Percentiles rank a stretch among this genome's conserved stretches.
Conservation (phyloP, 331 rosid genomes). For the Malus hybrid region DNA sequence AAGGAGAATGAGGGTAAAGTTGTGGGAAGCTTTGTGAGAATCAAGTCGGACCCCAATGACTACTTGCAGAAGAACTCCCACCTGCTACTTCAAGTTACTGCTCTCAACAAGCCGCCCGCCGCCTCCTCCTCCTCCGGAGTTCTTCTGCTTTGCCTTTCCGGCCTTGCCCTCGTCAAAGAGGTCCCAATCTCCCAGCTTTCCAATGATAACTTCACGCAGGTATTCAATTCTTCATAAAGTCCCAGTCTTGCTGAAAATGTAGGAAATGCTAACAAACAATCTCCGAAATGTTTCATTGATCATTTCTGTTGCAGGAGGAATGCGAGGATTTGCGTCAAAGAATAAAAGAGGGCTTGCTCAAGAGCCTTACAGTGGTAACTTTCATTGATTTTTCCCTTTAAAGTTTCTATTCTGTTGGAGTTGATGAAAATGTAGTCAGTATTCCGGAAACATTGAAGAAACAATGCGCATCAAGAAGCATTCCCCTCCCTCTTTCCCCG, state of each 20-base stretch:
- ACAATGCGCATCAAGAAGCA: neutral
- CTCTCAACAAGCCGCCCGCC: conserved; percentile 25
- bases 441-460: neutral
- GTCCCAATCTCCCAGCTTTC: conserved; percentile 49
- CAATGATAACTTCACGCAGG: conserved; percentile 68
- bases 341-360: conserved; percentile 17
- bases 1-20: conserved; percentile 36
- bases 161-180: conserved; percentile 30
- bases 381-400: neutral
- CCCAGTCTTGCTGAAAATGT: neutral
- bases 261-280: too few species aligned
- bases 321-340: conserved; percentile 33
- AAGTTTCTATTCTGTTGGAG: neutral
- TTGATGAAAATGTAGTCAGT: neutral
- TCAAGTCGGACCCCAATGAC: conserved; percentile 51
- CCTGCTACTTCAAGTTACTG: conserved; percentile 66
- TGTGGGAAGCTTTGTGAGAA: conserved; percentile 65
- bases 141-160: conserved; percentile 41
- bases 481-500: neutral
- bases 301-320: conserved; percentile 28
- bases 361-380: conserved; percentile 32
- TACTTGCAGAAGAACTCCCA: conserved; percentile 55
- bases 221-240: neutral
- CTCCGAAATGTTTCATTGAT: neutral
- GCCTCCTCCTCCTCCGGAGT: neutral